phyloP scores from a whole-genome alignment of 495 filamentous ascomycete species.

The Darksidea phi region DNA sequence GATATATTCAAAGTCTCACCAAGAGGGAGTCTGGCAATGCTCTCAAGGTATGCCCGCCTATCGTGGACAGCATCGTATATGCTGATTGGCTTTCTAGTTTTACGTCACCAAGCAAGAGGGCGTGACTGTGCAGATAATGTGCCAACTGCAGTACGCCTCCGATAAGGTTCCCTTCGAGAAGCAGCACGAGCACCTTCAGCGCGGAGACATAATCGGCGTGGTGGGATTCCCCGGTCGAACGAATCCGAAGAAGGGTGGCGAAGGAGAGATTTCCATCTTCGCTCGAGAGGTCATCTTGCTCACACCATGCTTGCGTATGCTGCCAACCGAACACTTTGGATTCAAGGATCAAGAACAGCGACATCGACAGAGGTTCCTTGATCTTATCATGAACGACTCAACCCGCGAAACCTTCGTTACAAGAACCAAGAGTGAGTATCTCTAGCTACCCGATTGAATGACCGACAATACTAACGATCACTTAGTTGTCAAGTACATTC shows the following conservation, averaged over 20 bases:
- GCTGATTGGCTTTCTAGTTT: slow-evolving; percentile 72
- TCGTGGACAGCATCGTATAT: no score
- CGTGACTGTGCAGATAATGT: slow-evolving; percentile 85
- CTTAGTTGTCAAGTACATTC: slow-evolving; percentile 81
- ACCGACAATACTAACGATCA: no score
- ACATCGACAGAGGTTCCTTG: slow-evolving; percentile 87
- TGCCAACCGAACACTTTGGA: slow-evolving; percentile 88
- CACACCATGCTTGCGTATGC: slow-evolving; percentile 87
- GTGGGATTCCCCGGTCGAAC: slow-evolving; percentile 87
- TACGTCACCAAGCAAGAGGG: slow-evolving; percentile 88
- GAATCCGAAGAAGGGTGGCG: slow-evolving; percentile 76
- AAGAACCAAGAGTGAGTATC: slow-evolving; percentile 78
- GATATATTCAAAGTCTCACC: slow-evolving; percentile 50
- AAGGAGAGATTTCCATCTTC: slow-evolving; percentile 92
- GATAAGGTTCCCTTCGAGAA: slow-evolving; percentile 61
- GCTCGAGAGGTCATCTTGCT: slow-evolving; percentile 81
- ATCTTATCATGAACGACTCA: slow-evolving; percentile 88
- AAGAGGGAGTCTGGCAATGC: background rate
- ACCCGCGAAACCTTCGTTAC: slow-evolving; percentile 78
- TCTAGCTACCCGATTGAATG: no score
- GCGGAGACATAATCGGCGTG: slow-evolving; percentile 90
- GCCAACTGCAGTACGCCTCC: slow-evolving; percentile 50
- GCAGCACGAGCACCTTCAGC: slow-evolving; percentile 85
- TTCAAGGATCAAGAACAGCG: slow-evolving; percentile 93
- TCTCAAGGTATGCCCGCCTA: background rate